Conservation (phyloP, 2,329 filamentous ascomycete genomes). For the Sporothrix pallida region DNA sequence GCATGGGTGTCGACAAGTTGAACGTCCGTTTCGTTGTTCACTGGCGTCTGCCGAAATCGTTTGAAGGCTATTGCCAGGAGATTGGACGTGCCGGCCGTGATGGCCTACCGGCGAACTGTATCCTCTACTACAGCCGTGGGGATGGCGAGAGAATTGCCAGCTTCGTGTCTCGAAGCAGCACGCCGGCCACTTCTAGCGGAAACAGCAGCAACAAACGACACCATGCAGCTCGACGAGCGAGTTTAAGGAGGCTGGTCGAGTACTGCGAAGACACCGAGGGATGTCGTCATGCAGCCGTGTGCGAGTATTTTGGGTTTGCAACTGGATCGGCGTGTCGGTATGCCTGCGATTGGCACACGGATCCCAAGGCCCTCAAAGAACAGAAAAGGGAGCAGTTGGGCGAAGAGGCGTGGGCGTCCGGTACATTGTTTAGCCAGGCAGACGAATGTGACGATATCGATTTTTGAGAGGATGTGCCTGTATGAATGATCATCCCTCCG, state of each 20-base stretch:
- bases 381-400: slow-evolving; percentile 63
- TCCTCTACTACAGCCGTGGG: slow-evolving; percentile 88
- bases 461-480: neutral
- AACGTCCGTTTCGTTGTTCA: slow-evolving; percentile 94
- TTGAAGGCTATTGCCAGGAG: slow-evolving; percentile 96
- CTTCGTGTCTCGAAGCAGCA: slow-evolving; percentile 48
- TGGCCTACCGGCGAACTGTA: slow-evolving; percentile 83
- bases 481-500: neutral
- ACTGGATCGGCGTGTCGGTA: slow-evolving; percentile 66
- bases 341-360: slow-evolving; percentile 81
- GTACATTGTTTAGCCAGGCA: neutral
- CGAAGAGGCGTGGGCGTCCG: slow-evolving; percentile 60
- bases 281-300: slow-evolving; percentile 79
- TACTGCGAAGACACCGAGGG: slow-evolving; percentile 79
- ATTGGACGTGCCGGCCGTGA: slow-evolving; percentile 90
- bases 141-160: slow-evolving; percentile 76
- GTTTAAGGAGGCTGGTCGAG: slow-evolving; percentile 70
- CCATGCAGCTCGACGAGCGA: slow-evolving; percentile 58
- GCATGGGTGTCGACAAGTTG: slow-evolving; percentile 97
- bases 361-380: slow-evolving; percentile 61
- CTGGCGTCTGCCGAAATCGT: slow-evolving; percentile 91
- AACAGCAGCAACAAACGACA: slow-evolving; percentile 46
- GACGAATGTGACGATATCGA: neutral
- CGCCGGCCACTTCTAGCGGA: slow-evolving; percentile 42
- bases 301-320: slow-evolving; percentile 76